These are phyloP conservation scores for Pseudogymnoascus sp. DNA, from an alignment of 2,329 filamentous ascomycete species.

Conservation along the genomic window DNA sequence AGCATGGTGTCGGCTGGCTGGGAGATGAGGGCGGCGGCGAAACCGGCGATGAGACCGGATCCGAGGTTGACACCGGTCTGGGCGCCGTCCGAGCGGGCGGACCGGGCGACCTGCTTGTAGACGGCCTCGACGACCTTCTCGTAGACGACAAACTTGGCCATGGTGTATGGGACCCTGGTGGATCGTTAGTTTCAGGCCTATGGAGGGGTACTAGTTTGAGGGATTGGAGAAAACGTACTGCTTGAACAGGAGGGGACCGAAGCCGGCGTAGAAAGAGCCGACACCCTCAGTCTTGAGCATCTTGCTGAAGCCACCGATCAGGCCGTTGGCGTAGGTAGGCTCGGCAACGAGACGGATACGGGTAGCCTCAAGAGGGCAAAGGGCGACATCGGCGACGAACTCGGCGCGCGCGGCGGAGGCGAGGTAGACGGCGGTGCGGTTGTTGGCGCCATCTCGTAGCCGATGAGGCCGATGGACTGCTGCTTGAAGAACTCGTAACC, in stretches of 20 bases:
- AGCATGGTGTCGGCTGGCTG: slow-evolving; percentile 93
- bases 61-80: slow-evolving; percentile 79
- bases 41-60: slow-evolving; percentile 71
- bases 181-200: slow-evolving; percentile 18
- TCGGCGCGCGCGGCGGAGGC: slow-evolving; percentile 60
- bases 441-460: slow-evolving; percentile 70
- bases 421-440: slow-evolving; percentile 77
- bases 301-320: slow-evolving; percentile 74
- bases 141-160: slow-evolving; percentile 92
- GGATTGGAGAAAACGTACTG: slow-evolving; percentile 45
- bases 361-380: slow-evolving; percentile 88
- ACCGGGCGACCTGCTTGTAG: slow-evolving; percentile 66
- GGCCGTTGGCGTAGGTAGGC: slow-evolving; percentile 75
- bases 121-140: slow-evolving; percentile 77
- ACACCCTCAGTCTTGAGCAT: slow-evolving; percentile 77
- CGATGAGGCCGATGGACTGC: slow-evolving; percentile 74
- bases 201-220: slow-evolving; percentile 17
- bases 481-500: slow-evolving; percentile 97
- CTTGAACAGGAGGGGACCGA: slow-evolving; percentile 81
- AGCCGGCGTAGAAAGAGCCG: slow-evolving; percentile 84
- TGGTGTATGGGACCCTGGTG: slow-evolving; percentile 77
- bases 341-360: slow-evolving; percentile 89
- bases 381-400: slow-evolving; percentile 71
- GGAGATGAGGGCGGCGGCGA: slow-evolving; percentile 79
- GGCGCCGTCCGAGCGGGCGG: slow-evolving; percentile 55